phyloP scores from a whole-genome alignment of 176 grass and related monocot species.

The Aegilops longissima region DNA sequence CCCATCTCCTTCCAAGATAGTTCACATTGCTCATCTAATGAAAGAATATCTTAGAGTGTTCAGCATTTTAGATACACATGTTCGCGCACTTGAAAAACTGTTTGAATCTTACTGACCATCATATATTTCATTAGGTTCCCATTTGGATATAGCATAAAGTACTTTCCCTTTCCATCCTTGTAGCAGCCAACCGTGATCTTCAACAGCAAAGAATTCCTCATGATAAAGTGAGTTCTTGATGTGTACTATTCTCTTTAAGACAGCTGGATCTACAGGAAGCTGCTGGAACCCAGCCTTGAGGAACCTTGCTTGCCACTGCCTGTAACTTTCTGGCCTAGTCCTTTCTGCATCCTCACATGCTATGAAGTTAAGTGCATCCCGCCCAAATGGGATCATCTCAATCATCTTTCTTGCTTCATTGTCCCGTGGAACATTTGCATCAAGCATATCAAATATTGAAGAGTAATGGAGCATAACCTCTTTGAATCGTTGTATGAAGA shows the following conservation, averaged over 20 bases:
- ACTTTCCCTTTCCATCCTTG: slow-evolving; percentile 56
- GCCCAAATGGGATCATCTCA: slow-evolving; percentile 23
- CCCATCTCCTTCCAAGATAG: not conserved
- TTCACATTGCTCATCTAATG: too few species aligned
- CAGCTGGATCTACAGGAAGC: slow-evolving; percentile 33
- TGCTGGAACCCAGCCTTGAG: slow-evolving; percentile 46
- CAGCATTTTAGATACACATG: not conserved
- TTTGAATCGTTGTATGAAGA: slow-evolving; percentile 54
- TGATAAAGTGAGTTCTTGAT: slow-evolving; percentile 31
- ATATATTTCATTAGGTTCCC: slow-evolving; percentile 28
- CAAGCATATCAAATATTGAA: slow-evolving; percentile 58
- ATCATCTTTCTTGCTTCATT: slow-evolving; percentile 36
- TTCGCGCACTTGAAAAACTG: not conserved
- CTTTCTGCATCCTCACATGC: slow-evolving; percentile 58
- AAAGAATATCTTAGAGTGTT: not conserved
- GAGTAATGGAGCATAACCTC: slow-evolving; percentile 47
- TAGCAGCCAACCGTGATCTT: slow-evolving; percentile 47
- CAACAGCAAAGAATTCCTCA: slow-evolving; percentile 45
- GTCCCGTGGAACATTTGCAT: slow-evolving; percentile 42
- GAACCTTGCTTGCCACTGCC: slow-evolving; percentile 46
- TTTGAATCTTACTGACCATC: slow-evolving; percentile 10
- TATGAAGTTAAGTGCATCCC: slow-evolving; percentile 31
- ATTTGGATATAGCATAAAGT: slow-evolving; percentile 39
- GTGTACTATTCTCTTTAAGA: slow-evolving; percentile 30
- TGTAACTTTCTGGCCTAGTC: slow-evolving; percentile 51